A percentile compares a stretch with the other conserved stretches of the same genome.
Conservation (phyloP, 257 asterid genomes). For the Rubia yunnanensis region DNA sequence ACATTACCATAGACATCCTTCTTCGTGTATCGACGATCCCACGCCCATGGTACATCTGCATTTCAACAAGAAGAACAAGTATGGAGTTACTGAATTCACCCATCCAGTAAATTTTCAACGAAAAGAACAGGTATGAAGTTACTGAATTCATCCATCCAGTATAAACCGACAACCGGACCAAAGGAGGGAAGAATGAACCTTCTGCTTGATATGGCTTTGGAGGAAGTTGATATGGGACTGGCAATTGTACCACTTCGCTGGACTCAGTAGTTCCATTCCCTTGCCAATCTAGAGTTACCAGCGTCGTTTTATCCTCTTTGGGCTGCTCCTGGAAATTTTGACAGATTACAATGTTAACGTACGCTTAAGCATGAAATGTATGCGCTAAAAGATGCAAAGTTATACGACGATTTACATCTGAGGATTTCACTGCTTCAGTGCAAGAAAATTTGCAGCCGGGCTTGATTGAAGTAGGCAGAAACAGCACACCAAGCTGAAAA, state of each 20-base stretch:
- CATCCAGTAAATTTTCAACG: background rate
- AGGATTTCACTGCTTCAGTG: constrained; percentile 33
- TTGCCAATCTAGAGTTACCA: constrained; percentile 64
- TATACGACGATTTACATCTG: constrained; percentile 25
- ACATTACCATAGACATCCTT: constrained; percentile 79
- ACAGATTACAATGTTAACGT: background rate
- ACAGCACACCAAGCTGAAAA: constrained; percentile 80
- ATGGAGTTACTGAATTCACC: background rate
- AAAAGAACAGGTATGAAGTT: background rate
- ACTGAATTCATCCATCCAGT: background rate
- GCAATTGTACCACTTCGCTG: constrained; percentile 49
- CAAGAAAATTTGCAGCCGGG: constrained; percentile 55
- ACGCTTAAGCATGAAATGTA: background rate
- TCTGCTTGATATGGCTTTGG: constrained; percentile 58
- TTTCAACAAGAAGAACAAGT: background rate
- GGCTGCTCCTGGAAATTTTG: constrained; percentile 29
- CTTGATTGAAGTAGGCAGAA: constrained; percentile 51
- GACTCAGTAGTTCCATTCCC: constrained; percentile 30
- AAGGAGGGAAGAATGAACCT: constrained; percentile 31
- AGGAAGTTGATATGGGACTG: constrained; percentile 89
- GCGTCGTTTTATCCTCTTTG: constrained; percentile 39
- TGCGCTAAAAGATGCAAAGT: background rate
- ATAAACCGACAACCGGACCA: background rate
- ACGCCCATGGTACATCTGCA: constrained; percentile 95
- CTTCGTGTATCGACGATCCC: constrained; percentile 75